phyloP scores from a whole-genome alignment of 2,329 filamentous ascomycete species.

The Calonectria leucothoes region DNA sequence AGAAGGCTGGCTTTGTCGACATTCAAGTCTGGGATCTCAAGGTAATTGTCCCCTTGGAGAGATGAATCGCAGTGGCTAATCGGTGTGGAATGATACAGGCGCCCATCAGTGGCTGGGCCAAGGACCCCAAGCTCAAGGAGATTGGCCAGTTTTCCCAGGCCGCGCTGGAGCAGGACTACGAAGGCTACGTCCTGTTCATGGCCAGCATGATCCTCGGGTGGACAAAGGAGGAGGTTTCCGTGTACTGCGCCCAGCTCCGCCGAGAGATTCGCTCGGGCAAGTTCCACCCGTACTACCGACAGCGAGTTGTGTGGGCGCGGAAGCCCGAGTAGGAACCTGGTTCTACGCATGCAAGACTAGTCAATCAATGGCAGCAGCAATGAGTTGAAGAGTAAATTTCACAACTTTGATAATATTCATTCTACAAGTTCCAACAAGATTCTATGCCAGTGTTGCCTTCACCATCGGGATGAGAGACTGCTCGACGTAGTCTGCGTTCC shows the following conservation, averaged over 20 bases:
- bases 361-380: too few species aligned
- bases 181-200: constrained; percentile 49
- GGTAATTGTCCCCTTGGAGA: neutral
- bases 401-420: neutral
- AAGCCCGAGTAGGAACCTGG: constrained; percentile 28
- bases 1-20: constrained; percentile 37
- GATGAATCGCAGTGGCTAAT: neutral
- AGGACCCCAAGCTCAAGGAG: constrained; percentile 24
- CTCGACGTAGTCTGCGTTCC: constrained; percentile 56
- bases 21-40: constrained; percentile 35
- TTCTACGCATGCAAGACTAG: neutral
- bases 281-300: constrained; percentile 44
- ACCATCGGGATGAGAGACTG: constrained; percentile 52
- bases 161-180: constrained; percentile 50
- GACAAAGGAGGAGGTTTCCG: constrained; percentile 46
- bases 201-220: constrained; percentile 50
- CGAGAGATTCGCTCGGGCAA: constrained; percentile 45
- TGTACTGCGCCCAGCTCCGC: constrained; percentile 49
- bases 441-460: constrained; percentile 30
- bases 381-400: neutral
- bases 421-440: neutral
- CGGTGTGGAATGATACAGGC: constrained; percentile 13
- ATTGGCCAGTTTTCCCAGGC: constrained; percentile 44
- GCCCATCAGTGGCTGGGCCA: constrained; percentile 34
- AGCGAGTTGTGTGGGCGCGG: constrained; percentile 42